Base-by-base conservation (phyloP, 805 yeast genomes). In the Saturnispora zaruensis region DNA sequence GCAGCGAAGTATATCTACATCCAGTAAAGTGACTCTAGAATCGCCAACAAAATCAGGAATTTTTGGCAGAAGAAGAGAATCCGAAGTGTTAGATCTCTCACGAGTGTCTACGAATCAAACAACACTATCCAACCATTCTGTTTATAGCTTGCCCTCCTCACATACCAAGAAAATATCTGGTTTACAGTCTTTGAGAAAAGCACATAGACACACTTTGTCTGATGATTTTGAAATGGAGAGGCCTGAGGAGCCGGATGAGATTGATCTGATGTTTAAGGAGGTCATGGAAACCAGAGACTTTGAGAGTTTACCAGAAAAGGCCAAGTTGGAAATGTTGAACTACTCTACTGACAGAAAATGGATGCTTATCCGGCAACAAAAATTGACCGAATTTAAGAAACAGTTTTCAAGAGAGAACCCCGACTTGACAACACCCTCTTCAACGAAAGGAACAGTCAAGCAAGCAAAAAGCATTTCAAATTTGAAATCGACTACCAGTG, bases 281-380 rank as follows among this genome's bases (percentile, higher is more conserved):
- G 76, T 90, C 53, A 84, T 90, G 91, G 82, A 78, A 47, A 80
- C 81, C 57, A 78, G 96, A 59, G 95, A 90, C 63, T 84, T 87
- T 66, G 79, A 72, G 45, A 71, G 76, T 34, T 56, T 68, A 33
- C 71, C 96, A 0, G 78, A 78, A 24, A 78, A 77, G 46, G 96
- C 93, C 3, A 81, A 82, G 56, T 76, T 72, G 50, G 93, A 87
- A 60, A 81, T 91, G 85, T 73, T 79, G 59, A 77, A 76, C 57
- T 89, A 84, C 61, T 77, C 84, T 41, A 69, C 78, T 0, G 87
- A 84, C 45, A 87, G 88, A 59, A 91, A 91, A 66, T 89, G 96
- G 96, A 81, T 87, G 83, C 74, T 90, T 56, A 83, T 90, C 38
- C 80, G 84, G 56, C 97, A 90, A 64, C 96, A 89, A 64, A 80